These are phyloP conservation scores for Saccharomycopsis guyanensis DNA, from an alignment of 805 yeast species.

Conservation along the genomic window DNA sequence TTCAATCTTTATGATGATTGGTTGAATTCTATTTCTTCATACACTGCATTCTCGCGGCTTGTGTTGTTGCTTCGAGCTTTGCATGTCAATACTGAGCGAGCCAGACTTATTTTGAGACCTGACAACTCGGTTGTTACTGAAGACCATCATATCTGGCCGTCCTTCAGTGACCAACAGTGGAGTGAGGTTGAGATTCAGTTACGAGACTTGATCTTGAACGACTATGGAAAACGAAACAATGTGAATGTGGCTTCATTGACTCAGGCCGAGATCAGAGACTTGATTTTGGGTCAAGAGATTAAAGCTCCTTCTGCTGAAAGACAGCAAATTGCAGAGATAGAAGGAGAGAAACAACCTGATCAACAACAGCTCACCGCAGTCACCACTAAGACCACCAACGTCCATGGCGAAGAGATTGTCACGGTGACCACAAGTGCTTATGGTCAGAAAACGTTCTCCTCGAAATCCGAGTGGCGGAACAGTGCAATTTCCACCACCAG, in stretches of 20 bases:
- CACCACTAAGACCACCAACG: slow-evolving; percentile 78
- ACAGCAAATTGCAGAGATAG: slow-evolving; percentile 64
- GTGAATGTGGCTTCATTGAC: slow-evolving; percentile 84
- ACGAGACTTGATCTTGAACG: slow-evolving; percentile 79
- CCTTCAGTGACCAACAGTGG: slow-evolving; percentile 87
- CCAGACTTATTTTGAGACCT: slow-evolving; percentile 69
- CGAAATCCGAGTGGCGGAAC: slow-evolving; percentile 86
- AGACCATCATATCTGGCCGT: slow-evolving; percentile 90
- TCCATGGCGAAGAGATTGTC: slow-evolving; percentile 92
- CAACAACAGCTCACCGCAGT: slow-evolving; percentile 60
- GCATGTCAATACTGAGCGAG: slow-evolving; percentile 66
- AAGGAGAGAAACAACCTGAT: slow-evolving; percentile 33
- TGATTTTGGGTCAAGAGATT: slow-evolving; percentile 90
- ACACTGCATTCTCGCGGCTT: slow-evolving; percentile 89
- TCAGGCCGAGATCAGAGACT: slow-evolving; percentile 87
- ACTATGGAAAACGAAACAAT: slow-evolving; percentile 77
- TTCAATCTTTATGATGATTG: slow-evolving; percentile 94
- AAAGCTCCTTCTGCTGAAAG: slow-evolving; percentile 82
- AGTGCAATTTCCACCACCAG: slow-evolving; percentile 74
- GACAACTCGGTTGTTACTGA: slow-evolving; percentile 62
- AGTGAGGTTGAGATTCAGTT: slow-evolving; percentile 77
- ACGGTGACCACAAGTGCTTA: slow-evolving; percentile 88
- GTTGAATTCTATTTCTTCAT: slow-evolving; percentile 74
- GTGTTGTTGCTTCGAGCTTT: slow-evolving; percentile 77
- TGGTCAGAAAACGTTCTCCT: slow-evolving; percentile 76